Base-by-base conservation (phyloP, 2,329 filamentous ascomycete genomes). In the Fusarium subglutinans region DNA sequence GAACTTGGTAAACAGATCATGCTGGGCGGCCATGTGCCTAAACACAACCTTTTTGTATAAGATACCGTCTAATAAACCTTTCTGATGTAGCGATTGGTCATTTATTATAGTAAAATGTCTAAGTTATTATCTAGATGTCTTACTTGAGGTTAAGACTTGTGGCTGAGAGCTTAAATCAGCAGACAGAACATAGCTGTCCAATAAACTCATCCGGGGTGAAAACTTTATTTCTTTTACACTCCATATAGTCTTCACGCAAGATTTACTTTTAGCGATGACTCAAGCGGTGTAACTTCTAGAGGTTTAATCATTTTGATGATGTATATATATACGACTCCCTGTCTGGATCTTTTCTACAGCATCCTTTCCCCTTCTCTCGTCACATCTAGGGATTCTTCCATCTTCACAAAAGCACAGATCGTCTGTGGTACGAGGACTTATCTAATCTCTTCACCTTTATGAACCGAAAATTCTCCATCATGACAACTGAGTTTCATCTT, bases 351-450 rank as follows among this genome's bases (percentile, higher is more conserved):
- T 45, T 26, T 45, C 1, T 3, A 26, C 7, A 1, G 7, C 14
- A 47, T 14, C 18, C 0, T 28, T 10, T 20, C 6, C 1, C 5
- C 15, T 28, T 28, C 24, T 28, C 4, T 26, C 44, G 10, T 47
- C 24, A 20, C 3, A 14, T 1, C 1, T 7, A 28, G 6, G 0
- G 0, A 28, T 20, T 22, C 0, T 14, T 28, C 18, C 0, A 20
- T 6, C 18, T 1, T 12, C 12, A 45, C 24, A 47, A 5, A 3
- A 47, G 1, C 6, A 8, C 17, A 13, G 17, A 45, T 4, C 11
- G 17, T 4, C n/a, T 45, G 17, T 26, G 7, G 3, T 17, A 26
- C n/a, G 1, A 8, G 5, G 5, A 45, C n/a, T 26, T 45, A 0
- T 44, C n/a, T 24, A 5, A 24, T 44, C 7, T 24, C 11, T 7